Conservation (phyloP, 2,329 filamentous ascomycete species). For the Cryphonectria japonica region DNA sequence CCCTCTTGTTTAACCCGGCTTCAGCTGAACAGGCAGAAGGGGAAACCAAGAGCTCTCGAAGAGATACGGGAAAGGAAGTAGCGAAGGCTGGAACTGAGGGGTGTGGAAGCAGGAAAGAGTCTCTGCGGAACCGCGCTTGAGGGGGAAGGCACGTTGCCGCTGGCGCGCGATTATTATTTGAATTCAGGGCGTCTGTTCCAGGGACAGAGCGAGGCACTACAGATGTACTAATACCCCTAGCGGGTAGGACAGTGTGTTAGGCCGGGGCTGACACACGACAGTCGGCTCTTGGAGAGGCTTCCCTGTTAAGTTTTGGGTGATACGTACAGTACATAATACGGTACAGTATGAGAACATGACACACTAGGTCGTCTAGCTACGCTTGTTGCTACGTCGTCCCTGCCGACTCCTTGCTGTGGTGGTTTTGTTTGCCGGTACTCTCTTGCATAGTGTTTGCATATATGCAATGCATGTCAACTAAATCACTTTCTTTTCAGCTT, state of each 20-base stretch:
- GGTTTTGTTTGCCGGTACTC: conserved; percentile 14
- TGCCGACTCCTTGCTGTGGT: background rate
- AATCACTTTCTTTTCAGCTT: conserved; percentile 4
- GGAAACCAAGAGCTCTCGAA: background rate
- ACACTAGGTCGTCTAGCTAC: too few species aligned
- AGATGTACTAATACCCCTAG: background rate
- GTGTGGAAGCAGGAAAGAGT: background rate
- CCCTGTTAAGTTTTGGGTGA: too few species aligned
- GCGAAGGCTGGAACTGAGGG: background rate
- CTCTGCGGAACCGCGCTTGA: conserved; percentile 9
- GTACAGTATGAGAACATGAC: too few species aligned
- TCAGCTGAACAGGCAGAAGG: background rate
- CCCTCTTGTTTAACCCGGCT: too few species aligned
- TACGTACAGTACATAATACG: too few species aligned
- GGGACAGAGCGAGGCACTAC: background rate
- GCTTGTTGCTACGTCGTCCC: background rate
- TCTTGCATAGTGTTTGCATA: conserved; percentile 3
- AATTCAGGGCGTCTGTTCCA: conserved; percentile 2
- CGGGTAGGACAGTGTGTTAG: background rate
- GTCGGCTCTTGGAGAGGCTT: background rate
- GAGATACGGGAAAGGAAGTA: background rate
- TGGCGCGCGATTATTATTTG: conserved; percentile 14
- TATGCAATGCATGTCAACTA: background rate
- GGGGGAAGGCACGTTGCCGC: conserved; percentile 3
- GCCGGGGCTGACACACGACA: background rate